Evolutionary conservation across 805 yeast genomes (phyloP).

Genomic region (Candida saitoana): DNA sequence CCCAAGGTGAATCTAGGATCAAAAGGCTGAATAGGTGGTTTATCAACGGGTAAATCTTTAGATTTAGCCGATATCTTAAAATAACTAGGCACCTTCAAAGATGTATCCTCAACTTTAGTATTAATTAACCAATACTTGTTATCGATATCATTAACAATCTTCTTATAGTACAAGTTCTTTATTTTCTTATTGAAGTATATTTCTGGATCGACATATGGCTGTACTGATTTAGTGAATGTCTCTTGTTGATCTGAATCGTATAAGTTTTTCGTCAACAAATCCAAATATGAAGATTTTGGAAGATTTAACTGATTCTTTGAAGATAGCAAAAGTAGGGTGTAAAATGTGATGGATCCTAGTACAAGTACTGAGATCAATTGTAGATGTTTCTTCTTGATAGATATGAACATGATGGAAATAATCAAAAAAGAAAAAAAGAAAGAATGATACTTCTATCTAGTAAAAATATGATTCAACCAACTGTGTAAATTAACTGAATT

Average conservation of each 20-base stretch:
- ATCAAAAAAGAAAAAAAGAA: not conserved
- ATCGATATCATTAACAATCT: constrained; percentile 18
- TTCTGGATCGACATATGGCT: constrained; percentile 11
- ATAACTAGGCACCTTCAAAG: constrained; percentile 12
- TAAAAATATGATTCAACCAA: too few relatives aligned
- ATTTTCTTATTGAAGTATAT: constrained; percentile 13
- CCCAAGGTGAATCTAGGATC: constrained; percentile 30
- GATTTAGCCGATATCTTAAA: constrained; percentile 11
- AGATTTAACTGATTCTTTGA: not conserved
- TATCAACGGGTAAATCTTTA: constrained; percentile 6
- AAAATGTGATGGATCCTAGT: not conserved
- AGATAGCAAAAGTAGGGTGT: not conserved
- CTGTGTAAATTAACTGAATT: too few relatives aligned
- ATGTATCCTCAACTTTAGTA: constrained; percentile 8
- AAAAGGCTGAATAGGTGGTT: constrained; percentile 24
- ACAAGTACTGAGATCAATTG: constrained; percentile 1
- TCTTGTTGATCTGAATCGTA: not conserved
- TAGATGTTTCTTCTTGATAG: constrained; percentile 5
- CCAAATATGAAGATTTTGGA: constrained; percentile 1
- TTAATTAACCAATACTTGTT: constrained; percentile 22
- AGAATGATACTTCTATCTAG: not conserved
- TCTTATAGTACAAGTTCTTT: constrained; percentile 12
- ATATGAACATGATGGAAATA: constrained; percentile 4
- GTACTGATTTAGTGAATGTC: not conserved
- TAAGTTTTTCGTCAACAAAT: constrained; percentile 1